These are phyloP conservation scores for Ganoderma multipileum DNA, from an alignment of 1,284 basidiomycete species.

Conservation along the genomic window DNA sequence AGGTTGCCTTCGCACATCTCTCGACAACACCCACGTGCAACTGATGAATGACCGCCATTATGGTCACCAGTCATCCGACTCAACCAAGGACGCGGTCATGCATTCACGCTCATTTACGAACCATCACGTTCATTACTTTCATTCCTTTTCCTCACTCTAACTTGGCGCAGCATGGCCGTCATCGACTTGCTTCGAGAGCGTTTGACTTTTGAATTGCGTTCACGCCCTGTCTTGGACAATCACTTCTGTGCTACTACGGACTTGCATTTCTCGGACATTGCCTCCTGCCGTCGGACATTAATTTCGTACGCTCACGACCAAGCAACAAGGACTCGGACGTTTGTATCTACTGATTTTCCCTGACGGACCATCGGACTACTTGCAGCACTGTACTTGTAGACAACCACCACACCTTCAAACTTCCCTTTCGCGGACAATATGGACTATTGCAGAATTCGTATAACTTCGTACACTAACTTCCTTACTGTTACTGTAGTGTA, in stretches of 20 bases:
- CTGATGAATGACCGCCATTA: background rate
- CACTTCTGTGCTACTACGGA: slow-evolving; percentile 24
- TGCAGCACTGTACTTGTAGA: slow-evolving; percentile 33
- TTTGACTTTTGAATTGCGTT: slow-evolving; percentile 25
- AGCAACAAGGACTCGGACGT: slow-evolving; percentile 23
- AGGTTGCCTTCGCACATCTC: slow-evolving; percentile 19
- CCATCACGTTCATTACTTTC: slow-evolving; percentile 27
- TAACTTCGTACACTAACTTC: slow-evolving; percentile 25
- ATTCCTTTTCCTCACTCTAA: slow-evolving; percentile 22
- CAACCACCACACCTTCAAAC: slow-evolving; percentile 25
- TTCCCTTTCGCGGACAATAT: slow-evolving; percentile 23
- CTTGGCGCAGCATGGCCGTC: slow-evolving; percentile 29
- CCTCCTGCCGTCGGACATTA: slow-evolving; percentile 14
- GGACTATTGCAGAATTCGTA: slow-evolving; percentile 28
- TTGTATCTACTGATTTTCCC: slow-evolving; percentile 29
- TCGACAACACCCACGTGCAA: slow-evolving; percentile 13
- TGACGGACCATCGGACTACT: slow-evolving; percentile 23
- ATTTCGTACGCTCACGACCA: slow-evolving; percentile 13
- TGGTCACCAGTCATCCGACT: slow-evolving; percentile 5
- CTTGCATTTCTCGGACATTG: slow-evolving; percentile 25
- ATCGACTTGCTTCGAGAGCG: slow-evolving; percentile 26
- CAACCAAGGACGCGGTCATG: slow-evolving; percentile 25
- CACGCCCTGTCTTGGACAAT: slow-evolving; percentile 21
- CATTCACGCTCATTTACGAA: slow-evolving; percentile 36
- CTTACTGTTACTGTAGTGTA: slow-evolving; percentile 28